Conservation (phyloP, 257 asterid genomes). For the Anisodus acutangulus region DNA sequence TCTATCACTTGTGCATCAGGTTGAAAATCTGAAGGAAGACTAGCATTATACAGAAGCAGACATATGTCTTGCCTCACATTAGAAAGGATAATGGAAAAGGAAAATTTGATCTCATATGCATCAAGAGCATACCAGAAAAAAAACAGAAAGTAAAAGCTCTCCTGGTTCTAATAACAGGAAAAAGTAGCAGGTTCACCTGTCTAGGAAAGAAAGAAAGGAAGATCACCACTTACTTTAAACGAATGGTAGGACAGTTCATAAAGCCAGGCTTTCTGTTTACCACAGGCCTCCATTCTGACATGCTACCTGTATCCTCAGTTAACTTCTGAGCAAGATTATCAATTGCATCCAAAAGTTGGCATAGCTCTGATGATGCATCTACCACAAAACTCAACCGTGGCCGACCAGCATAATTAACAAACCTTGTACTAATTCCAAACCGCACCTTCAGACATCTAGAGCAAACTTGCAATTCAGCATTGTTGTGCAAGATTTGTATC, state of each 20-base stretch:
- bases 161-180: neutral
- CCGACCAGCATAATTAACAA: conserved; percentile 72
- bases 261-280: conserved; percentile 75
- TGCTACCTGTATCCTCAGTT: conserved; percentile 66
- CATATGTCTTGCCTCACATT: neutral
- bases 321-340: conserved; percentile 61
- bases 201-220: neutral
- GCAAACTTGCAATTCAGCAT: conserved; percentile 56
- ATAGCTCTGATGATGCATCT: conserved; percentile 61
- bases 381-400: conserved; percentile 78
- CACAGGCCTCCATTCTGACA: conserved; percentile 82
- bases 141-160: neutral
- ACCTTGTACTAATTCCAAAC: conserved; percentile 73
- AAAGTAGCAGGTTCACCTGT: neutral
- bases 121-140: conserved; percentile 7
- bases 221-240: conserved; percentile 70
- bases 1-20: neutral
- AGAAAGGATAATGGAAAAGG: neutral
- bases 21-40: conserved; percentile 17
- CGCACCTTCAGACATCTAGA: conserved; percentile 69
- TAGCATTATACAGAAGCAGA: conserved; percentile 7
- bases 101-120: conserved; percentile 15
- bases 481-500: conserved; percentile 58
- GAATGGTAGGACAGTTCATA: conserved; percentile 68
- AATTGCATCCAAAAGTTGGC: conserved; percentile 59